A percentile compares a stretch with the other conserved stretches of the same genome.
These are phyloP conservation scores for Mucor lusitanicus DNA, from an alignment of 371 early-diverging fungal genomes.

Conservation along the genomic window DNA sequence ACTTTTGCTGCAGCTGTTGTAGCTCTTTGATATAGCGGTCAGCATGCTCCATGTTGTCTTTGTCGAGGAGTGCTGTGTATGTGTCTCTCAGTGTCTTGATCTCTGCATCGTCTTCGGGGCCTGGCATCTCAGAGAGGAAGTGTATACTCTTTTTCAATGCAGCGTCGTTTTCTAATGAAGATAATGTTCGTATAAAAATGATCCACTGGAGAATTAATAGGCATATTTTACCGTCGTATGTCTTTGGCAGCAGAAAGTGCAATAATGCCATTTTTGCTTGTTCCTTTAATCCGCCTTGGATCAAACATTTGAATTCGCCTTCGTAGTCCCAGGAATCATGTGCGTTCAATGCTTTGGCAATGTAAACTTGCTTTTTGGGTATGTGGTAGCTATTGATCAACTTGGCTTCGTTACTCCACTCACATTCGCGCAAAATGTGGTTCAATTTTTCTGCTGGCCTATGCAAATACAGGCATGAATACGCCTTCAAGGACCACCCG, in stretches of 20 bases:
- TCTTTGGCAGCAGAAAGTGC: slow-evolving; percentile 18
- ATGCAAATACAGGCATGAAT: not conserved
- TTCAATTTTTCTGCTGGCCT: slow-evolving; percentile 1
- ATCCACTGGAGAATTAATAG: not conserved
- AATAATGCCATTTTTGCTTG: slow-evolving; percentile 16
- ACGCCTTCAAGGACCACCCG: not conserved
- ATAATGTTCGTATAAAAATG: not conserved
- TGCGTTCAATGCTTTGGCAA: slow-evolving; percentile 22
- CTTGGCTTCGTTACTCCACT: slow-evolving; percentile 15
- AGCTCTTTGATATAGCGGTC: not conserved
- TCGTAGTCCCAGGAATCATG: slow-evolving; percentile 29
- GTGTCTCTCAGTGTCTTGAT: not conserved
- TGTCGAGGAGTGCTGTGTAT: not conserved
- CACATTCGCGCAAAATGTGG: slow-evolving; percentile 15
- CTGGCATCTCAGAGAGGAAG: not conserved
- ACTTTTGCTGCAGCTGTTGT: not conserved
- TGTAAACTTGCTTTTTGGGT: slow-evolving; percentile 6
- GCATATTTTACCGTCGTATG: slow-evolving; percentile 13
- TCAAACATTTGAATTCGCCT: slow-evolving; percentile 12
- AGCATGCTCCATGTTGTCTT: not conserved
- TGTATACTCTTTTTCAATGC: not conserved
- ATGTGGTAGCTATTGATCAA: slow-evolving; percentile 16
- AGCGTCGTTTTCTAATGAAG: not conserved
- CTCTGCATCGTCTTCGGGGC: not conserved
- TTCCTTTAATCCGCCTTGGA: slow-evolving; percentile 6